phyloP scores from a whole-genome alignment of 106 monocot genomes.

The Agapanthus africanus region DNA sequence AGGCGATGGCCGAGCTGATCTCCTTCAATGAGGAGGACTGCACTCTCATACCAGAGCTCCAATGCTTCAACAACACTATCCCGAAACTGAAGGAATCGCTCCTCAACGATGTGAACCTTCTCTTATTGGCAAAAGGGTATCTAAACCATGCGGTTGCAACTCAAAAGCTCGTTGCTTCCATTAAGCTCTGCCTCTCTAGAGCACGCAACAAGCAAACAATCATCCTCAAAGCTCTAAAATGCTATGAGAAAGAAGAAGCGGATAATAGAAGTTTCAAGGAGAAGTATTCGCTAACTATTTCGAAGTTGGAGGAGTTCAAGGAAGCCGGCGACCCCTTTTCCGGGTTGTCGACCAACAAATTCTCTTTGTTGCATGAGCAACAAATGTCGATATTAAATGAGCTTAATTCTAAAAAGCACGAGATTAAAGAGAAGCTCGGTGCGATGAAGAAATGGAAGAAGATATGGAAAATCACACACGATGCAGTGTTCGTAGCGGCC shows the following conservation, averaged over 20 bases:
- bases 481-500: neutral
- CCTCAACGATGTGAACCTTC: neutral
- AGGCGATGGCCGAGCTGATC: neutral
- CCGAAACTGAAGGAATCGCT: neutral
- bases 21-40: neutral
- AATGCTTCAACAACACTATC: neutral
- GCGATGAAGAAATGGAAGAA: neutral
- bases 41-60: neutral
- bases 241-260: neutral
- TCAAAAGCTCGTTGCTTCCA: neutral
- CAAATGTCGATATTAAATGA: neutral
- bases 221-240: neutral
- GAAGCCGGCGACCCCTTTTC: neutral
- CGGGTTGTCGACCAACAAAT: neutral
- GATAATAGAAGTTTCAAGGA: neutral
- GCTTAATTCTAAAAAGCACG: neutral
- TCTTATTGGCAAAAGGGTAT: neutral
- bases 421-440: neutral
- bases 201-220: neutral
- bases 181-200: neutral
- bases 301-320: neutral
- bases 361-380: neutral
- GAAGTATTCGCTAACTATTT: neutral
- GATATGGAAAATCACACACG: neutral
- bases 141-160: neutral